Evolutionary conservation across 306 rosid species (phyloP), one percentile per base, ranked within the genome.

Genomic region (Pueraria montana): DNA sequence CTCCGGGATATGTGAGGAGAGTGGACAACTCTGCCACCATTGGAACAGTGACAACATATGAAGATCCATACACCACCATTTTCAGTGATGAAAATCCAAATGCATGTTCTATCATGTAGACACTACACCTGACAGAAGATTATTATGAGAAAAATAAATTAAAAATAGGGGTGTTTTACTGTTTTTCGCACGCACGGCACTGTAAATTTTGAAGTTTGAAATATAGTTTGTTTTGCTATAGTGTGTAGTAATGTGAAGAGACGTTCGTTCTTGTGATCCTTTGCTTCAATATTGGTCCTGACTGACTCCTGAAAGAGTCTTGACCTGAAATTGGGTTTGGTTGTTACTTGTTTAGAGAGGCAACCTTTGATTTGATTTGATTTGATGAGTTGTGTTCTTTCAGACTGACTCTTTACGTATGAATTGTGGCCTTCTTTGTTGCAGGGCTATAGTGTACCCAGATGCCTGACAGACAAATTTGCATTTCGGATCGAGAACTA

Each of bases 81-180:
- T 95, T 95, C 81, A 95, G 98, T 81, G 98, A 94, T 87, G 98
- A 95, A 82, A 95, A 95, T 86, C 97, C 98, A 48, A 95, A 95
- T 83, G 97, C 97, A 1, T 95, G 98, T 65, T 90, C 96, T 46
- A 80, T 92, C 46, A 92, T 94, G 96, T 92, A 91, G 71, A 42
- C 50, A 66, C 72, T 42, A 18, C 4, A 18, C 20, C 4, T 45
- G 36, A 21, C 1, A 34, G 40, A 34, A 4, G 4, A 69, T 26
- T 16, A 27, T 27, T 14, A 61, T 26, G 20, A 23, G 23, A 42
- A 13, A 13, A 56, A 12, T 20, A n/a, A n/a, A 52, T 14, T 52
- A 38, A 36, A 40, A 43, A 9, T 4, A 13, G 40, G 26, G 38
- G 38, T 61, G 20, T 27, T 59, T 26, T 58, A 65, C 26, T 30